phyloP scores from a whole-genome alignment of 1,139 yeast species.

The Kluyveromyces sp. region DNA sequence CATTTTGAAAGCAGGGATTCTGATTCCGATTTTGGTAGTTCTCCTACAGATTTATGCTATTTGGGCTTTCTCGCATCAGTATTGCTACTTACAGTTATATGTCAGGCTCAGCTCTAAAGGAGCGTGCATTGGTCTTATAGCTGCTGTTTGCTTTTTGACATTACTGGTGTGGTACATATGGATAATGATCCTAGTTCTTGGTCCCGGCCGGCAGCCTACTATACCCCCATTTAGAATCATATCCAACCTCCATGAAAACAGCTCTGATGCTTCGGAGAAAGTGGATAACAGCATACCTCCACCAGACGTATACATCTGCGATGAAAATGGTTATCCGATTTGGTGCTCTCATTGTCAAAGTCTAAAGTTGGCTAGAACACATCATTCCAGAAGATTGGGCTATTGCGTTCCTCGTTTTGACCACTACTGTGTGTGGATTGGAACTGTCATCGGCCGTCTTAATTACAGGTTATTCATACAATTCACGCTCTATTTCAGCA shows the following conservation, averaged over 20 bases:
- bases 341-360: constrained; percentile 53
- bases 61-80: constrained; percentile 26
- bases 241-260: constrained; percentile 7
- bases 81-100: constrained; percentile 23
- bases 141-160: constrained; percentile 14
- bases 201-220: constrained; percentile 26
- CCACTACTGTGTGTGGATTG: constrained; percentile 63
- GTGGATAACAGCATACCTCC: constrained; percentile 20
- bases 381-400: constrained; percentile 44
- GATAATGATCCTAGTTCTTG: constrained; percentile 19
- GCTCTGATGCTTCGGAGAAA: not conserved
- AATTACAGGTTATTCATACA: constrained; percentile 51
- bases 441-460: constrained; percentile 47
- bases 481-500: constrained; percentile 36
- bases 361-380: constrained; percentile 47
- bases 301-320: constrained; percentile 52
- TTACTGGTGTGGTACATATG: constrained; percentile 16
- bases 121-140: constrained; percentile 22
- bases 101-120: constrained; percentile 13
- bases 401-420: constrained; percentile 53
- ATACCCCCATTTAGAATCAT: constrained; percentile 22
- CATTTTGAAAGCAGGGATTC: constrained; percentile 5
- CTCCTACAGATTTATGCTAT: constrained; percentile 21
- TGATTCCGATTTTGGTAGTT: constrained; percentile 14
- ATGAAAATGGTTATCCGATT: constrained; percentile 51